Evolutionary conservation across 2,329 filamentous ascomycete species (phyloP).

Genomic region (Diaporthe citriasiana): DNA sequence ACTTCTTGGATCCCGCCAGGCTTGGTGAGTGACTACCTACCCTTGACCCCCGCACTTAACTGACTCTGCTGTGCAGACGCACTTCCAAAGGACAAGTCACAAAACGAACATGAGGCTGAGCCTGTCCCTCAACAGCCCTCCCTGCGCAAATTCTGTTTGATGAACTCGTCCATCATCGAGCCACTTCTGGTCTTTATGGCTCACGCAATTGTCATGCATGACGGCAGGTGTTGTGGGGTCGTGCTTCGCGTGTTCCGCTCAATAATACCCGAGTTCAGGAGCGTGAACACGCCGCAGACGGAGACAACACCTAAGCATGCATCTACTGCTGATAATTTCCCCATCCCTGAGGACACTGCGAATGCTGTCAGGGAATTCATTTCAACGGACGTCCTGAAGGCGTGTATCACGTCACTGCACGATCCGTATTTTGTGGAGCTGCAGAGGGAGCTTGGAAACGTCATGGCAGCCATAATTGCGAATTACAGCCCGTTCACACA

Average conservation of each 20-base stretch:
- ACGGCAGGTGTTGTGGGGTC: conserved; percentile 88
- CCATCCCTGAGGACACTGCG: conserved; percentile 67
- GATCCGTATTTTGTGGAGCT: conserved; percentile 97
- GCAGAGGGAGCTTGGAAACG: conserved; percentile 88
- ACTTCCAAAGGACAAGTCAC: conserved; percentile 23
- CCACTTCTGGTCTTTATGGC: conserved; percentile 93
- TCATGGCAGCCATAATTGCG: conserved; percentile 88
- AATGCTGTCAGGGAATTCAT: conserved; percentile 89
- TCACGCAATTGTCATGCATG: conserved; percentile 89
- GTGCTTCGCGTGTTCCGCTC: conserved; percentile 89
- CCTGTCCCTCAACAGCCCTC: conserved; percentile 60
- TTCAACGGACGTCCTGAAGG: conserved; percentile 87
- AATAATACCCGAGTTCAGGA: conserved; percentile 82
- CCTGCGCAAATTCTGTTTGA: conserved; percentile 86
- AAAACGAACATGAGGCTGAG: conserved; percentile 19
- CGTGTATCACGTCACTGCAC: conserved; percentile 90
- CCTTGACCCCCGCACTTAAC: conserved; percentile 25
- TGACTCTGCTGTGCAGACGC: conserved; percentile 33
- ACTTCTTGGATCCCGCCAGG: conserved; percentile 83
- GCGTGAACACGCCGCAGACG: conserved; percentile 44
- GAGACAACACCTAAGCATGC: conserved; percentile 46
- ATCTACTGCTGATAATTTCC: conserved; percentile 53
- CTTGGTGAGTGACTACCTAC: conserved; percentile 65
- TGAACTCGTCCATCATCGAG: conserved; percentile 83
- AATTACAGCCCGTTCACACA: conserved; percentile 78